These are phyloP conservation scores for Cercophora sp. DNA, from an alignment of 495 filamentous ascomycete species.

Conservation along the genomic window DNA sequence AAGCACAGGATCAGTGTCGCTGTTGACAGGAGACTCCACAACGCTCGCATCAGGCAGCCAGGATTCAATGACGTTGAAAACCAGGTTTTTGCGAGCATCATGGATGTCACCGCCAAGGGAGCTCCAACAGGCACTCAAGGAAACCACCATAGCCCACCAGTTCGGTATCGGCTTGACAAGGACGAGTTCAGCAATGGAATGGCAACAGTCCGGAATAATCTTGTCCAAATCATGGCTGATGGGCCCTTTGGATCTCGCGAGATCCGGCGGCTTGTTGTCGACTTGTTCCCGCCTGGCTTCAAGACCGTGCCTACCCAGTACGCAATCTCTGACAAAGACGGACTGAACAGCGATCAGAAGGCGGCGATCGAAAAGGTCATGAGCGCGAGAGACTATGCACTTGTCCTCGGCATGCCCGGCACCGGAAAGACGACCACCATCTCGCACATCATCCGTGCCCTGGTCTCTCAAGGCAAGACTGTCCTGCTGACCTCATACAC, in stretches of 20 bases:
- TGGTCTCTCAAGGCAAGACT: conserved; percentile 85
- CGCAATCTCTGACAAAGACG: conserved; percentile 47
- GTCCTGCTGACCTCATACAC: conserved; percentile 93
- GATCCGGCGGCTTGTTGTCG: conserved; percentile 73
- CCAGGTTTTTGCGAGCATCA: conserved; percentile 85
- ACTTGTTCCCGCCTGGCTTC: conserved; percentile 68
- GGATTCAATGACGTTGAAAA: conserved; percentile 73
- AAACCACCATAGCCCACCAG: conserved; percentile 47
- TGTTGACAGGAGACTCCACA: conserved; percentile 83
- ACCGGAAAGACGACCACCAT: conserved; percentile 98
- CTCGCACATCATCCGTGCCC: conserved; percentile 89
- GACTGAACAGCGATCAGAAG: conserved; percentile 81
- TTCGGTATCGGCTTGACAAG: conserved; percentile 85
- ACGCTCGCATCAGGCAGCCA: conserved; percentile 66
- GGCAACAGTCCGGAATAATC: conserved; percentile 89
- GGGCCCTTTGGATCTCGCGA: conserved; percentile 64
- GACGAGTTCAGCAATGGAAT: conserved; percentile 98
- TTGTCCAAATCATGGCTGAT: conserved; percentile 86
- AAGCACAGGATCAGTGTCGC: conserved; percentile 75
- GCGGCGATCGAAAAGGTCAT: conserved; percentile 88
- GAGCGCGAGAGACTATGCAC: conserved; percentile 88
- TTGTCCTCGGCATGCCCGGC: conserved; percentile 95
- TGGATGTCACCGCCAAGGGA: conserved; percentile 68
- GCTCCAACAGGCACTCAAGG: conserved; percentile 45
- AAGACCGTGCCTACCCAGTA: conserved; percentile 59